Conservation (phyloP, 257 asterid genomes). For the Scutellaria minor region DNA sequence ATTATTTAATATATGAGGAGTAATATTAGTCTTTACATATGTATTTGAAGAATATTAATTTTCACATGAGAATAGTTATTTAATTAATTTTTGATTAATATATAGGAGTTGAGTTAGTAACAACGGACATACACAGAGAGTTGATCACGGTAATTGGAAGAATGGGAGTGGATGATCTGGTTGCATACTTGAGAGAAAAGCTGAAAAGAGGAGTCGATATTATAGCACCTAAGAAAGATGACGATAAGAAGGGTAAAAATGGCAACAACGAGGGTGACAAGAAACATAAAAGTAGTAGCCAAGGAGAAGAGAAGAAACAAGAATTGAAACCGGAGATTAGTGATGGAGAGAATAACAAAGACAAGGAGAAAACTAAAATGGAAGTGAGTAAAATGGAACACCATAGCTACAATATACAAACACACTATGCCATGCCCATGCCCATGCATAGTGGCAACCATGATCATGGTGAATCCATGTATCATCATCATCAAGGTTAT, state of each 20-base stretch:
- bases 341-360: neutral
- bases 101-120: conserved; percentile 65
- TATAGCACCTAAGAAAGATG: conserved; percentile 57
- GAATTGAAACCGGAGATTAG: neutral
- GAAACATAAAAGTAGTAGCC: conserved; percentile 25
- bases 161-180: conserved; percentile 63
- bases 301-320: conserved; percentile 15
- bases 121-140: conserved; percentile 58
- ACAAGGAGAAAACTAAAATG: conserved; percentile 28
- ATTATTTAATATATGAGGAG: neutral
- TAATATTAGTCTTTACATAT: too few species aligned
- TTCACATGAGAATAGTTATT: too few species aligned
- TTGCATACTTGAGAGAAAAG: conserved; percentile 60
- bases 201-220: conserved; percentile 64
- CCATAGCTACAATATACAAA: conserved; percentile 43
- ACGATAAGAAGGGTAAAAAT: conserved; percentile 30
- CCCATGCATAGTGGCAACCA: neutral
- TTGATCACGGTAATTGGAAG: conserved; percentile 67
- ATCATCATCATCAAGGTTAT: conserved; percentile 25
- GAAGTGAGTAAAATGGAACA: conserved; percentile 64
- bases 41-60: too few species aligned
- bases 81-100: neutral
- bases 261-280: conserved; percentile 15
- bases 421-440: conserved; percentile 56
- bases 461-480: too few species aligned